Evolutionary conservation across 2,329 filamentous ascomycete species (phyloP), one percentile per base, ranked within the genome.

Genomic region (Alternaria sp.): DNA sequence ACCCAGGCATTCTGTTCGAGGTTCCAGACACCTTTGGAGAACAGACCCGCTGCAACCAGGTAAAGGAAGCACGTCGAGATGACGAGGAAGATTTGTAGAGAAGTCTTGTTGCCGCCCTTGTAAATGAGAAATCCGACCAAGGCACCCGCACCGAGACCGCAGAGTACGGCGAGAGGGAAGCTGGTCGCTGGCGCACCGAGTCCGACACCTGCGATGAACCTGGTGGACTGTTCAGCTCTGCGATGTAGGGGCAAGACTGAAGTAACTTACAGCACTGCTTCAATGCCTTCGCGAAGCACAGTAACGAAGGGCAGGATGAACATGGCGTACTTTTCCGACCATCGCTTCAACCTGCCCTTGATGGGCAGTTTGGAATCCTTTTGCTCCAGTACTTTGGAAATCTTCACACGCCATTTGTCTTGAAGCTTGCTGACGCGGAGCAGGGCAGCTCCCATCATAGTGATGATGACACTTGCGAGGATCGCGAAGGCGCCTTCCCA

Each of bases 241-340:
- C 5, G 19, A 10, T 40, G 15, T 2, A 32, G 7, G 3, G 50
- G 4, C 47, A 15, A 11, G n/a, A 23, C 9, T 6, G 15, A 15
- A 11, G 43, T n/a, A 6, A 69, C 70, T 69, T 64, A 75, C 69
- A 97, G 87, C 36, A 97, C 90, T 0, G 91, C 92, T 78, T 97
- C 93, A 28, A 97, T 87, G 3, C 93, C 93, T 78, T 97, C 93
- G 36, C 93, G 86, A 13, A 97, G 82, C n/a, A 96, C 91, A 0
- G 93, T 97, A 76, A 97, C 86, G 80, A 97, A 96, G 1, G 93
- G 93, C 58, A 97, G 83, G 49, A 92, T 80, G 77, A 96, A 96
- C 91, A 97, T 93, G 74, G 90, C 88, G 75, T 97, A 96, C 78
- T 91, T 93, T 78, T 94, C 90, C 19, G 85, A 80, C 81, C 87